phyloP scores from a whole-genome alignment of 2,329 filamentous ascomycete species.

The Calonectria leucothoes region DNA sequence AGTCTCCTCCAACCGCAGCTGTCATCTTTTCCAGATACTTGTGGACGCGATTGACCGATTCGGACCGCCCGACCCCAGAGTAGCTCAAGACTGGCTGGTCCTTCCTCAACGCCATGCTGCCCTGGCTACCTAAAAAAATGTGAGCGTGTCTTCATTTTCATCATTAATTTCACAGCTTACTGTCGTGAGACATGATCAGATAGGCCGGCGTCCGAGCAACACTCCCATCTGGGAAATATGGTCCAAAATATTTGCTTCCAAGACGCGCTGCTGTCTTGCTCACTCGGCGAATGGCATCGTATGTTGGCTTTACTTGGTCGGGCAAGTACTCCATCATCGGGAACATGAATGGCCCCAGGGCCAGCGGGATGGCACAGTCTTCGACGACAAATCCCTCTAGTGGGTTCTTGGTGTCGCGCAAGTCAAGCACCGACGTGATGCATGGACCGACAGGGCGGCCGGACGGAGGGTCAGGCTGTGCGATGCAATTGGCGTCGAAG shows the following conservation, averaged over 20 bases:
- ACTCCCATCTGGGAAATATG: conserved; percentile 66
- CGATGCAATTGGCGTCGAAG: conserved; percentile 66
- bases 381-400: conserved; percentile 73
- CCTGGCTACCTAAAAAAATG: conserved; percentile 62
- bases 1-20: conserved; percentile 67
- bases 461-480: conserved; percentile 59
- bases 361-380: conserved; percentile 70
- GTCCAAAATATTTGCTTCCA: conserved; percentile 68
- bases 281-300: conserved; percentile 3
- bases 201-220: conserved; percentile 72
- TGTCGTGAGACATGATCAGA: conserved; percentile 75
- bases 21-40: conserved; percentile 65
- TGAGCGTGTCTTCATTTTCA: neutral
- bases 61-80: conserved; percentile 66
- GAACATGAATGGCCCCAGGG: conserved; percentile 67
- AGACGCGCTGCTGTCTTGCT: conserved; percentile 23
- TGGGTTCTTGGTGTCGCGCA: conserved; percentile 63
- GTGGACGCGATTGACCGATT: conserved; percentile 66
- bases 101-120: conserved; percentile 66
- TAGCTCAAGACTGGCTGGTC: conserved; percentile 72
- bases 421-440: conserved; percentile 73
- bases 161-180: conserved; percentile 43
- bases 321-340: conserved; percentile 59
- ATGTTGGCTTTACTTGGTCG: conserved; percentile 52
- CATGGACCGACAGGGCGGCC: conserved; percentile 70